phyloP scores from a whole-genome alignment of 1,284 basidiomycete genomes.

The Sparassis latifolia region DNA sequence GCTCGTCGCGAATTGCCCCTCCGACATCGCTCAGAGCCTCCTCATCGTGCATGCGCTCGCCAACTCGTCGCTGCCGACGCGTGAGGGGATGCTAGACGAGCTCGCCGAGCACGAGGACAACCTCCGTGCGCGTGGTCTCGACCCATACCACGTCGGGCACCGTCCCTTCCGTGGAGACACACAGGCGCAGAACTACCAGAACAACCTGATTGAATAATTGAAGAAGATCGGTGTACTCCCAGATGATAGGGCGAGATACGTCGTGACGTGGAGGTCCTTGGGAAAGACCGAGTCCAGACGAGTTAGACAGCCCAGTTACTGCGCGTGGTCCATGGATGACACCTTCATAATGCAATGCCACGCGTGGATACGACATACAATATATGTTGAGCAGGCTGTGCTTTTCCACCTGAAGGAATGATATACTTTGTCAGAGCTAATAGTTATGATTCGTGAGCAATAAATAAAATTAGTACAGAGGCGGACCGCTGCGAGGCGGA shows the following conservation, averaged over 20 bases:
- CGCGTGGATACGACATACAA: too few relatives aligned
- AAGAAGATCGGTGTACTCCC: conserved; percentile 35
- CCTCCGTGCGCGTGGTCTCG: conserved; percentile 32
- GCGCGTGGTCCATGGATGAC: too few relatives aligned
- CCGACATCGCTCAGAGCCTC: conserved; percentile 44
- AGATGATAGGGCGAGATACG: conserved; percentile 36
- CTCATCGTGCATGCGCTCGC: conserved; percentile 40
- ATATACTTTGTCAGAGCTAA: too few relatives aligned
- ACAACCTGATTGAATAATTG: conserved; percentile 37
- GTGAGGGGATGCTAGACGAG: conserved; percentile 34
- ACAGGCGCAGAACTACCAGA: conserved; percentile 42
- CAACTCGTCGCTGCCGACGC: conserved; percentile 33
- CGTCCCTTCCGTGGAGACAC: conserved; percentile 31
- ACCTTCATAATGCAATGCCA: too few relatives aligned
- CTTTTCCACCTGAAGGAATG: too few relatives aligned
- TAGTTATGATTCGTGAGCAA: too few relatives aligned
- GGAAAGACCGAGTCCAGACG: conserved; percentile 21
- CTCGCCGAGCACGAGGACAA: conserved; percentile 35
- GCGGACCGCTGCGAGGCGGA: too few relatives aligned
- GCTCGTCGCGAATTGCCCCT: conserved; percentile 41
- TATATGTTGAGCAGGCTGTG: too few relatives aligned
- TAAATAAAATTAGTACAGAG: too few relatives aligned
- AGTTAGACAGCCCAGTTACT: too few relatives aligned
- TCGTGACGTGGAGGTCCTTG: conserved; percentile 42
- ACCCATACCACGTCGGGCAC: conserved; percentile 47